These are phyloP conservation scores for Medicago truncatula DNA, from an alignment of 306 rosid genomes.

Conservation along the genomic window DNA sequence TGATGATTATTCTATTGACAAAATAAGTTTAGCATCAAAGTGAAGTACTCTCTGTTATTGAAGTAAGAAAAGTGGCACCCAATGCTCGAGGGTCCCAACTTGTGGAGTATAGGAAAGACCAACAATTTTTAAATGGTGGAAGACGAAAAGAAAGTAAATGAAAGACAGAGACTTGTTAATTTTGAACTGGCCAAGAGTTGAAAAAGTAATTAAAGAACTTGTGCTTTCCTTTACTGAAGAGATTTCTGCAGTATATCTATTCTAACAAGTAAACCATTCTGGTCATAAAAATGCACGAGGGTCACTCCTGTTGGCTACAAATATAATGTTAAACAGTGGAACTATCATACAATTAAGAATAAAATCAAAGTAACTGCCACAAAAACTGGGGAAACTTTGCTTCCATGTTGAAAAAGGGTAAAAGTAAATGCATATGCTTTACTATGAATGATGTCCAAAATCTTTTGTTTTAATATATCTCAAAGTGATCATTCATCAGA, in stretches of 20 bases:
- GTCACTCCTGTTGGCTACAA: background rate
- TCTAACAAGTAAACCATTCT: slow-evolving; percentile 29
- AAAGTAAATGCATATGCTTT: slow-evolving; percentile 9
- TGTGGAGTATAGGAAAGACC: background rate
- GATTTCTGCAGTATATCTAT: slow-evolving; percentile 21
- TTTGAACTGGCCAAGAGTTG: slow-evolving; percentile 13
- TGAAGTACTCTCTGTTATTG: slow-evolving; percentile 1
- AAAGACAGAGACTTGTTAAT: background rate
- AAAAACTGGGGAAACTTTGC: background rate
- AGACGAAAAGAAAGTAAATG: background rate
- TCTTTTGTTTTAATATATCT: slow-evolving; percentile 13
- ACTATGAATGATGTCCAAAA: background rate
- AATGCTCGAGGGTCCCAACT: background rate
- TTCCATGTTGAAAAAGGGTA: slow-evolving; percentile 25
- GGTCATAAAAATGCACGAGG: background rate
- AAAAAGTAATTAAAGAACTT: slow-evolving; percentile 8
- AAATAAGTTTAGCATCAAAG: no score
- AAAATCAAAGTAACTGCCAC: slow-evolving; percentile 6
- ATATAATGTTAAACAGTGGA: background rate
- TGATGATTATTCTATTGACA: no score
- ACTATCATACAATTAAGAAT: slow-evolving; percentile 18
- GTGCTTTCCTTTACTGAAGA: slow-evolving; percentile 12
- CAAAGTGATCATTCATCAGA: slow-evolving; percentile 1
- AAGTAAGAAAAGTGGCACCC: slow-evolving; percentile 11
- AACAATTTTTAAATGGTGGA: background rate